Evolutionary conservation across 257 asterid genomes (phyloP), one percentile per base, ranked within the genome.

Genomic region (Fraxinus quadrangulata): DNA sequence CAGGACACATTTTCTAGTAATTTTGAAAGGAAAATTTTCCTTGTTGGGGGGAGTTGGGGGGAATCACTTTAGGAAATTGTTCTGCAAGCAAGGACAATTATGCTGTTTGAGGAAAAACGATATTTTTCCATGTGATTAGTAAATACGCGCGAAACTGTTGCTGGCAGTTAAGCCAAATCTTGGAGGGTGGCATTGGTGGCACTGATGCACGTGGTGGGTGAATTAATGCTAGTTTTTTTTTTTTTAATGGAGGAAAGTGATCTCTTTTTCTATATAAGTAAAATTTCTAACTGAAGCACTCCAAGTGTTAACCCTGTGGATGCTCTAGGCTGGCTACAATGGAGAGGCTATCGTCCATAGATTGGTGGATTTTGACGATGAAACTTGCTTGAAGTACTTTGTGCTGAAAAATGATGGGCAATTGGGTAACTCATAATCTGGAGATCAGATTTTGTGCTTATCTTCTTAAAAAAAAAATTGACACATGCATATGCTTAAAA

Each of bases 321-420:
- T 76, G 69, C 40, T 67, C 8, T 28, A 30, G 73, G 81, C 75
- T 61, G 11, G 21, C 67, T 59, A 59, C 28, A 28, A 8, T 59
- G 51, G 72, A 75, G 73, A 36, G 42, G 74, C 69, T 33, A 12
- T 11, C 24, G 13, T 67, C 31, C 51, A 63, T 70, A 13, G 83
- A n/a, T 7, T 33, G 30, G 31, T 67, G 75, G 73, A 75, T 37
- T 30, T 23, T 63, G 74, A 34, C 28, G 24, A 13, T 4, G 30
- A 3, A 23, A 39, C 72, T 54, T n/a, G 71, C 47, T 23, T 47
- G 31, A 39, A 26, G 21, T 61, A 75, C 21, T 42, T 80, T 34
- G 74, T 63, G 70, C 7, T 42, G 33, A 5, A 36, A 26, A 45
- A 56, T 13, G 75, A 69, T 39, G 13, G 19, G 59, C 39, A 33